Percentiles rank a stretch among this genome's conserved stretches.
Conservation (phyloP, 176 grass and related monocot genomes). For the Zea mays region DNA sequence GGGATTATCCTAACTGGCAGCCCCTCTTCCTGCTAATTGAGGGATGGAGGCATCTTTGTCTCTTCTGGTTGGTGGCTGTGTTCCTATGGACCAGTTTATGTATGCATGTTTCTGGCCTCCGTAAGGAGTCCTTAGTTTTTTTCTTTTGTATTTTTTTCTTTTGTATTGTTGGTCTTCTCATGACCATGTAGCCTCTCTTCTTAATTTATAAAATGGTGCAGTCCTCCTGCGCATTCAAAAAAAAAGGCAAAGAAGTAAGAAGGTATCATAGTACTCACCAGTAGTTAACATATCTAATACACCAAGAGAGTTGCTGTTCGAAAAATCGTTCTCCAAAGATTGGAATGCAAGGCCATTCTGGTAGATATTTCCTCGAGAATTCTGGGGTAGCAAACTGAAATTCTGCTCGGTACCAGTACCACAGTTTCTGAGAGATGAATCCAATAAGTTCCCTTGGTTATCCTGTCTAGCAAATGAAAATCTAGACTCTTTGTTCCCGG, state of each 20-base stretch:
- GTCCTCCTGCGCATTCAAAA: no score
- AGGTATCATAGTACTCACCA: conserved; percentile 47
- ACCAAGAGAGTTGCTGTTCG: conserved; percentile 31
- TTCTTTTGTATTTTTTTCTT: no score
- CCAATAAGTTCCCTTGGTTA: conserved; percentile 51
- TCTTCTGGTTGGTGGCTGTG: no score
- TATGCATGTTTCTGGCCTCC: no score
- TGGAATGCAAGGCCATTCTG: conserved; percentile 55
- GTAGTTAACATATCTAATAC: conserved; percentile 44
- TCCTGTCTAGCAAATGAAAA: conserved; percentile 98
- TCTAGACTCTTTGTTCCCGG: conserved; percentile 64
- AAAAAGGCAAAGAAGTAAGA: not conserved
- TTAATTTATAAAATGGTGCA: no score
- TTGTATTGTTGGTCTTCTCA: no score
- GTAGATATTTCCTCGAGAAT: conserved; percentile 50
- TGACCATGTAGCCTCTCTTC: no score
- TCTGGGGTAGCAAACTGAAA: conserved; percentile 45
- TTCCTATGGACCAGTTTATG: no score
- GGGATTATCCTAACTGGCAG: no score
- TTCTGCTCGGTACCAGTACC: conserved; percentile 46
- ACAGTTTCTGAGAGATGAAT: conserved; percentile 54
- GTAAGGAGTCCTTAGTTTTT: no score
- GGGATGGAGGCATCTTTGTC: no score
- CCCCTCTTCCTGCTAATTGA: no score
- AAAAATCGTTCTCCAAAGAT: conserved; percentile 43